Base-by-base conservation (phyloP, 345 rosid genomes). In the Diplotaxis tenuifolia region DNA sequence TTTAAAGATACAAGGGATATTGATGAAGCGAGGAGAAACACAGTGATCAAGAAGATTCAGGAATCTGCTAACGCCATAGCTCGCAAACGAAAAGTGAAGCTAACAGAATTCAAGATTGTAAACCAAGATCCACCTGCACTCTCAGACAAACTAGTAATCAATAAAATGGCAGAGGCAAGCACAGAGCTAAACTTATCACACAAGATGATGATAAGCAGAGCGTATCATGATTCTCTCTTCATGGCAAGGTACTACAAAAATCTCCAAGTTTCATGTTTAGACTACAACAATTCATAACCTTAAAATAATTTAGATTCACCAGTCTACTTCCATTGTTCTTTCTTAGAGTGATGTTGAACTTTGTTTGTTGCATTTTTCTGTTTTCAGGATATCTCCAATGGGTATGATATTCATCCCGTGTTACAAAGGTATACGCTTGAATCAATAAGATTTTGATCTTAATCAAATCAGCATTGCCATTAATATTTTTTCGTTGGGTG, bases 371-470 rank as follows among this genome's bases (percentile, higher is more conserved):
- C 22, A 9, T 59, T 28, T 38, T 62, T 1, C 11, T 53, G 9
- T 67, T 53, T 79, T 76, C 90, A 94, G 98, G 88, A 72, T 87
- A 71, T 87, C 91, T 75, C 96, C 96, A 3, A 94, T 91, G 98
- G 98, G 97, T 81, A 94, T 94, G 96, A 79, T 91, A 71, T 94
- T 94, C 81, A 94, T 91, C 75, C 98, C 98, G 8, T 94, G 98
- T 74, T 91, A 86, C 85, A 94, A 85, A 89, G 98, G 98, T 91
- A 61, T 18, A 67, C n/a, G 20, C 12, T 8, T 4, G 0, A 52
- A 31, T 21, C 59, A 67, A 21, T 61, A 15, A 67, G 59, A 15
- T 45, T 1, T 9, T 62, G 36, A 52, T 6, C 3, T 31, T 54
- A 25, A 62, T 54, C 28, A 7, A 27, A 53, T 52, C 65, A 3